Evolutionary conservation across 1,139 yeast species (phyloP).

Genomic region (Lodderomyces beijingensis): DNA sequence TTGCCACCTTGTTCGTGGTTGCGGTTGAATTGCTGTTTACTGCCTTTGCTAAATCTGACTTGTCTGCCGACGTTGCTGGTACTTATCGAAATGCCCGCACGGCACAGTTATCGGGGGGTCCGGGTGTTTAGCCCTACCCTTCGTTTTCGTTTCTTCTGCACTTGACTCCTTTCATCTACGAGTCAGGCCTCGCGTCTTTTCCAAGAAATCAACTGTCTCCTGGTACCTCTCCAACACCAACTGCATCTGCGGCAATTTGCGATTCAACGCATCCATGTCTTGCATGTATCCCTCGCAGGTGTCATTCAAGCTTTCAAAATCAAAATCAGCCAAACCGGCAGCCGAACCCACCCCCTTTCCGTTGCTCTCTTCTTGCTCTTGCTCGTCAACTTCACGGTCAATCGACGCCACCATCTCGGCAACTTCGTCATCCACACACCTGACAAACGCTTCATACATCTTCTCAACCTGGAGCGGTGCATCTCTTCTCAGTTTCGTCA

Average conservation of each 20-base stretch:
- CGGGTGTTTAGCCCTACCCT: too few relatives aligned
- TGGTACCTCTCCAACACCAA: slow-evolving; percentile 29
- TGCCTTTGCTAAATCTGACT: too few relatives aligned
- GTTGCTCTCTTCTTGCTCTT: slow-evolving; percentile 8
- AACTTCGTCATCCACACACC: slow-evolving; percentile 30
- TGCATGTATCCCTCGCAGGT: slow-evolving; percentile 27
- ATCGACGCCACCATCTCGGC: slow-evolving; percentile 13
- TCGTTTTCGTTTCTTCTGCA: slow-evolving; percentile 18
- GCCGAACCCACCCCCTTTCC: too few relatives aligned
- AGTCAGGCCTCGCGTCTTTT: slow-evolving; percentile 14
- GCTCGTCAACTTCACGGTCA: slow-evolving; percentile 9
- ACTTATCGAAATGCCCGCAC: too few relatives aligned
- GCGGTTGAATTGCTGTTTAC: too few relatives aligned
- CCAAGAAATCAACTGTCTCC: slow-evolving; percentile 30
- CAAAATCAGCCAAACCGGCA: slow-evolving; percentile 3
- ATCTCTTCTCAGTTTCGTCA: slow-evolving; percentile 49
- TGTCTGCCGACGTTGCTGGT: too few relatives aligned
- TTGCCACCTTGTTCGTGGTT: too few relatives aligned
- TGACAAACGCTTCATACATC: slow-evolving; percentile 26
- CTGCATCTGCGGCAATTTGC: slow-evolving; percentile 27
- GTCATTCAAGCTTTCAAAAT: slow-evolving; percentile 18
- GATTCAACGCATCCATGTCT: slow-evolving; percentile 23
- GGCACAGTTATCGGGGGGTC: too few relatives aligned
- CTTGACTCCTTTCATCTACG: too few relatives aligned
- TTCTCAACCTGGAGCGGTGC: slow-evolving; percentile 39